Evolutionary conservation across 2,329 filamentous ascomycete species (phyloP).

Genomic region (Lachnellula suecica): DNA sequence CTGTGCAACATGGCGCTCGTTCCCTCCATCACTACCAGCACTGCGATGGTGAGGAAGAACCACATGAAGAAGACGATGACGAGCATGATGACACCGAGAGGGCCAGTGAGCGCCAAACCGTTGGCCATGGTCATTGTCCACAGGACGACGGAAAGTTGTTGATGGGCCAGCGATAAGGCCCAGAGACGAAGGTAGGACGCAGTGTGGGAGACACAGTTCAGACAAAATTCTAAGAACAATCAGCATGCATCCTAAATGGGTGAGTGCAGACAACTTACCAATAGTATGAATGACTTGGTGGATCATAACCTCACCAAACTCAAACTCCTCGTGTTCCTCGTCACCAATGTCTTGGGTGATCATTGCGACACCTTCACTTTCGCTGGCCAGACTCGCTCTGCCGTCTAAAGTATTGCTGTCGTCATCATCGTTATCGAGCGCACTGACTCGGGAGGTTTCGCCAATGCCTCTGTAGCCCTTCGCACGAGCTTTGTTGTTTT

Average conservation of each 20-base stretch:
- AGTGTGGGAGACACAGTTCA: conserved; percentile 98
- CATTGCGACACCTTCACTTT: conserved; percentile 82
- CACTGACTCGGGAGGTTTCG: conserved; percentile 83
- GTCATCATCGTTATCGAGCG: conserved; percentile 85
- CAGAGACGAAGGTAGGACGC: conserved; percentile 98
- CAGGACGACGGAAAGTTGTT: conserved; percentile 92
- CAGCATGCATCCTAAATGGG: conserved; percentile 26
- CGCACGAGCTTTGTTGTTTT: conserved; percentile 86
- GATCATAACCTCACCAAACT: conserved; percentile 97
- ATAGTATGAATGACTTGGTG: conserved; percentile 99
- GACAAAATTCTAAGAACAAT: conserved; percentile 76
- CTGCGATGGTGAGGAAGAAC: conserved; percentile 79
- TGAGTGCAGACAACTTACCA: conserved; percentile 57
- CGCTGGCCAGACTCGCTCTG: conserved; percentile 68
- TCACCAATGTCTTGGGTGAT: conserved; percentile 83
- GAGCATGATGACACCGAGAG: conserved; percentile 73
- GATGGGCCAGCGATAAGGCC: conserved; percentile 95
- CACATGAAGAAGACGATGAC: conserved; percentile 83
- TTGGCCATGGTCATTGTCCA: conserved; percentile 93
- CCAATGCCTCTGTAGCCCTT: conserved; percentile 92
- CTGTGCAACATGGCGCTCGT: conserved; percentile 95
- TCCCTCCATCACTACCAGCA: conserved; percentile 93
- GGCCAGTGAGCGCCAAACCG: conserved; percentile 66
- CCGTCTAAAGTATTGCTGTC: conserved; percentile 58
- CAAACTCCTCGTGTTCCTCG: conserved; percentile 92